phyloP scores from a whole-genome alignment of 2,329 filamentous ascomycete species.

The Nannizzia gypsea region DNA sequence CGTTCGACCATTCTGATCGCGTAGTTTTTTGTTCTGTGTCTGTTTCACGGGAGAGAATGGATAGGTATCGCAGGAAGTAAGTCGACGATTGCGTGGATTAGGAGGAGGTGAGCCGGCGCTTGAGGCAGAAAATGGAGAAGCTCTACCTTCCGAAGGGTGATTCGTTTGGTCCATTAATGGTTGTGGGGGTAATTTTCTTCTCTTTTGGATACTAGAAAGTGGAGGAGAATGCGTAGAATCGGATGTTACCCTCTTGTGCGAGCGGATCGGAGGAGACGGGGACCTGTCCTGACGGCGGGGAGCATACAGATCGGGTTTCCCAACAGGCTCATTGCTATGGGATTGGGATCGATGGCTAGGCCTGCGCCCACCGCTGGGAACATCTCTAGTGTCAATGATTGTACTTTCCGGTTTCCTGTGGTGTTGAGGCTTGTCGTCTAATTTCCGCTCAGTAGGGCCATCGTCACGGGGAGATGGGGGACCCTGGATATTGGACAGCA shows the following conservation, averaged over 20 bases:
- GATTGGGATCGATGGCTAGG: slow-evolving; percentile 3
- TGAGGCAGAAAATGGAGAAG: slow-evolving; percentile 33
- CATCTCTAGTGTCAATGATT: background rate
- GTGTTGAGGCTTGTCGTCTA: slow-evolving; percentile 2
- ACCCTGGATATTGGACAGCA: slow-evolving; percentile 18
- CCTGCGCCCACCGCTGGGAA: background rate
- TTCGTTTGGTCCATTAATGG: slow-evolving; percentile 31
- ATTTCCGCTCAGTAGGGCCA: slow-evolving; percentile 5
- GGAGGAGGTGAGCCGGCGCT: slow-evolving; percentile 34
- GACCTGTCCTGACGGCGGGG: slow-evolving; percentile 19
- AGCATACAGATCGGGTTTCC: background rate
- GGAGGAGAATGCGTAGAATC: slow-evolving; percentile 24
- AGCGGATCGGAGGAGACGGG: slow-evolving; percentile 28
- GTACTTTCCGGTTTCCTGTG: slow-evolving; percentile 1
- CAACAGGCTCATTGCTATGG: background rate
- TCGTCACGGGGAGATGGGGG: slow-evolving; percentile 15
- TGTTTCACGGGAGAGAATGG: slow-evolving; percentile 57
- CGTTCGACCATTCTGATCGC: slow-evolving; percentile 87
- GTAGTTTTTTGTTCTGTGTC: slow-evolving; percentile 65
- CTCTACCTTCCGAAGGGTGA: slow-evolving; percentile 36
- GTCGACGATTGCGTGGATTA: slow-evolving; percentile 30
- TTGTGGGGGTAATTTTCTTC: slow-evolving; percentile 28
- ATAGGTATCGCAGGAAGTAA: slow-evolving; percentile 30
- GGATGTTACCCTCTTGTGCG: slow-evolving; percentile 28
- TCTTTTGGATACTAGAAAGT: slow-evolving; percentile 14